A percentile compares a stretch with the other conserved stretches of the same genome.
These are phyloP conservation scores for Crithidia sp. DNA, from an alignment of 208 protist genomes.

Conservation along the genomic window DNA sequence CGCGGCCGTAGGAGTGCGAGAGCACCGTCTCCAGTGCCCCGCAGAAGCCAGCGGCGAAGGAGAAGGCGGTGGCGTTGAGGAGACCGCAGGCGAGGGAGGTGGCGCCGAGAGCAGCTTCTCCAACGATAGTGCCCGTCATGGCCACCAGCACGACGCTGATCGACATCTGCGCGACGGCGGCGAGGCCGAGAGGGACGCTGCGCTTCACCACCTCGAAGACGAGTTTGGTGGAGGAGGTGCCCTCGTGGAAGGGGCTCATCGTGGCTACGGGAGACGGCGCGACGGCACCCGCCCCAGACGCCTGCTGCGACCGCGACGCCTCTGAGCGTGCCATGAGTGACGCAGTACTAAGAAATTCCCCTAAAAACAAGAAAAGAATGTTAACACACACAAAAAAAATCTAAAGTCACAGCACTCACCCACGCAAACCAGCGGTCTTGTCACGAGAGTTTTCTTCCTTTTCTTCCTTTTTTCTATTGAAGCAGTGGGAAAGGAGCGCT, in stretches of 20 bases:
- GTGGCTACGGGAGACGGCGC: not conserved
- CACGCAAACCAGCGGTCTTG: too few relatives aligned
- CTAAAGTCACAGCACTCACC: not conserved
- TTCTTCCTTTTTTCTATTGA: not conserved
- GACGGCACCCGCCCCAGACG: not conserved
- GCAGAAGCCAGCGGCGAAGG: slow-evolving; percentile 66
- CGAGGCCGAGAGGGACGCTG: slow-evolving; percentile 65
- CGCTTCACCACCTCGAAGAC: slow-evolving; percentile 45
- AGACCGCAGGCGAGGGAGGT: slow-evolving; percentile 72
- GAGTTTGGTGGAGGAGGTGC: slow-evolving; percentile 18
- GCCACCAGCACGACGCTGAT: slow-evolving; percentile 53
- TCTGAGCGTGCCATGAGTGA: not conserved
- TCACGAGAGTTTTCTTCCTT: not conserved
- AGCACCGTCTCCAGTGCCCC: slow-evolving; percentile 82
- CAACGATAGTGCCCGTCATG: slow-evolving; percentile 61
- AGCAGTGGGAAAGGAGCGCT: not conserved
- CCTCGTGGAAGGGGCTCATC: slow-evolving; percentile 20
- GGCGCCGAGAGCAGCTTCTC: slow-evolving; percentile 57
- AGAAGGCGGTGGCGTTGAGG: slow-evolving; percentile 80
- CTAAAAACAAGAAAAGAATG: not conserved
- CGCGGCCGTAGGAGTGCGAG: slow-evolving; percentile 73
- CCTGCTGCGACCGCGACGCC: not conserved
- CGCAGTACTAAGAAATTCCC: not conserved
- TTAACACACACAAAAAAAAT: not conserved
- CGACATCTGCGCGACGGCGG: slow-evolving; percentile 66